phyloP scores from a whole-genome alignment of 495 filamentous ascomycete genomes.

The Hyaloscypha bicolor region DNA sequence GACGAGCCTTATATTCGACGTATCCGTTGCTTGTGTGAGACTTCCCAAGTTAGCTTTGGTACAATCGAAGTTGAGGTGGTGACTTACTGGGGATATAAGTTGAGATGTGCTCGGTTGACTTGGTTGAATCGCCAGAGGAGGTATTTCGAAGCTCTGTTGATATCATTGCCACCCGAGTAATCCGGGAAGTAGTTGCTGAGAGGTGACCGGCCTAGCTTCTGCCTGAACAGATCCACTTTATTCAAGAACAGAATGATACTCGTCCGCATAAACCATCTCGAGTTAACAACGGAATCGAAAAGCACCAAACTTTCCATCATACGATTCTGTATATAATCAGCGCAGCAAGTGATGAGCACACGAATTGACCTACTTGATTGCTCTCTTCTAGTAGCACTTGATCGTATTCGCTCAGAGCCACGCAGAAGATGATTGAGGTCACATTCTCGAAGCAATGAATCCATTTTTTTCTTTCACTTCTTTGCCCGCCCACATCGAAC shows the following conservation, averaged over 20 bases:
- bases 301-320: conserved; percentile 98
- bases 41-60: conserved; percentile 47
- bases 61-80: conserved; percentile 4
- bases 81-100: conserved; percentile 95
- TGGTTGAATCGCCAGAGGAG: conserved; percentile 98
- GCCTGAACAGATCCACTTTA: conserved; percentile 97
- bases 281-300: conserved; percentile 99
- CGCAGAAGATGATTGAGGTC: conserved; percentile 99
- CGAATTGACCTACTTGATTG: conserved; percentile 70
- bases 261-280: conserved; percentile 97
- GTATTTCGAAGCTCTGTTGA: conserved; percentile 97
- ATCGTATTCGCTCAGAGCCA: conserved; percentile 97
- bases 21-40: conserved; percentile 97
- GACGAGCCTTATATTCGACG: conserved; percentile 94
- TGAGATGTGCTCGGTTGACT: conserved; percentile 94
- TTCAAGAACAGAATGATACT: conserved; percentile 98
- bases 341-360: conserved; percentile 31
- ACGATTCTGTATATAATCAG: conserved; percentile 68
- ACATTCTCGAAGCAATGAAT: conserved; percentile 99
- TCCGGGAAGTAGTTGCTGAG: conserved; percentile 95
- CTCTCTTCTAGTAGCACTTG: conserved; percentile 95
- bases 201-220: conserved; percentile 87
- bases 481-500: conserved; percentile 98
- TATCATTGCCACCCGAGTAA: conserved; percentile 95
- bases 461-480: conserved; percentile 99